Percentiles rank a stretch among this genome's conserved stretches.
Conservation (phyloP, 768 basidiomycete species). For the Tricholoma matsutake region DNA sequence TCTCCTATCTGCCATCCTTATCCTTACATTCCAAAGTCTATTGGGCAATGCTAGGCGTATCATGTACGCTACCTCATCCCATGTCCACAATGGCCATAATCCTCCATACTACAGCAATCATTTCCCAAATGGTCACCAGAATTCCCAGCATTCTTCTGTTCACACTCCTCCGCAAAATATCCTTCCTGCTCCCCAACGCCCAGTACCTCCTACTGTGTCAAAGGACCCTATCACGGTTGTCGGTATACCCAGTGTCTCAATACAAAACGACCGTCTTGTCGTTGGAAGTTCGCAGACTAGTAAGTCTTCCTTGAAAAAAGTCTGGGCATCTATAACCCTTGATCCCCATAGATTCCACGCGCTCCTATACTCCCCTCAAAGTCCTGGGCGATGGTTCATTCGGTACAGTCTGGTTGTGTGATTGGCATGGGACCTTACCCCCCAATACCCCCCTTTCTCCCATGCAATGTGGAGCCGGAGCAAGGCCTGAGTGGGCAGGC, state of each 20-base stretch:
- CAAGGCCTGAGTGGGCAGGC: conserved; percentile 89
- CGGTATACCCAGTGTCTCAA: conserved; percentile 75
- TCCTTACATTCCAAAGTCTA: conserved; percentile 28
- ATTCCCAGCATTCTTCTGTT: conserved; percentile 30
- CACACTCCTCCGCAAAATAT: conserved; percentile 22
- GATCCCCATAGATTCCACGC: conserved; percentile 59
- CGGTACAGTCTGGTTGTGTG: conserved; percentile 97
- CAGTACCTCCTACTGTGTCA: conserved; percentile 26
- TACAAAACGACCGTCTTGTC: conserved; percentile 63
- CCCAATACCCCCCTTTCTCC: conserved; percentile 88
- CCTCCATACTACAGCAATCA: conserved; percentile 32
- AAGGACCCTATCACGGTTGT: conserved; percentile 66
- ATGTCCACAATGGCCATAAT: conserved; percentile 44
- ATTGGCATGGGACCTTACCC: conserved; percentile 96
- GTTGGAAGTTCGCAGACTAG: conserved; percentile 73
- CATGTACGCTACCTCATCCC: conserved; percentile 52
- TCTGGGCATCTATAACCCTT: conserved; percentile 12
- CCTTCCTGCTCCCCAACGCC: conserved; percentile 25
- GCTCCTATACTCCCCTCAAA: conserved; percentile 94
- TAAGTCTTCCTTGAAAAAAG: conserved; percentile 36
- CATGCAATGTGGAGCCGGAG: conserved; percentile 94
- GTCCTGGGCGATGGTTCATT: conserved; percentile 98
- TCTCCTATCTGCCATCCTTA: conserved; percentile 19
- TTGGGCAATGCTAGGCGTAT: conserved; percentile 56
- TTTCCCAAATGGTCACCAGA: conserved; percentile 26